A percentile compares a stretch with the other conserved stretches of the same genome.
Evolutionary conservation across 177 flowering plant species (phyloP).

Genomic region (Vitis hybrid): DNA sequence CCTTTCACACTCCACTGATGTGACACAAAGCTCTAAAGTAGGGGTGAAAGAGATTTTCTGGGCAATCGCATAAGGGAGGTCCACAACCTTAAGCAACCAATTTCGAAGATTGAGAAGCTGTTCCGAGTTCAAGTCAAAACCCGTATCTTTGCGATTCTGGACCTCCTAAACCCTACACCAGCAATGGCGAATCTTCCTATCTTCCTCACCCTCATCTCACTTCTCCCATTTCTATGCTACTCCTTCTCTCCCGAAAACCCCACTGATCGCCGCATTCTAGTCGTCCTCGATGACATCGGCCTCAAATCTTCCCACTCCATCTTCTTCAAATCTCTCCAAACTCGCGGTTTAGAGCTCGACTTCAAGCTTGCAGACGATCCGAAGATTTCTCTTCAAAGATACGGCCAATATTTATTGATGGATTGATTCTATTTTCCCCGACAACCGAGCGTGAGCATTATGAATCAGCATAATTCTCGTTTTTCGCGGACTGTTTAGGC

Average conservation of each 20-base stretch:
- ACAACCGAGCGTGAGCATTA: conserved; percentile 52
- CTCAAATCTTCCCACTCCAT: conserved; percentile 79
- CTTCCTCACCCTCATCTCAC: conserved; percentile 21
- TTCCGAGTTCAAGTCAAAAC: no score
- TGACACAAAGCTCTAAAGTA: no score
- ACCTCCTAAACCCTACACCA: no score
- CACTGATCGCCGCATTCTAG: conserved; percentile 59
- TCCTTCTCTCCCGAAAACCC: conserved; percentile 70
- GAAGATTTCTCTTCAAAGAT: conserved; percentile 66
- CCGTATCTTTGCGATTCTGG: no score
- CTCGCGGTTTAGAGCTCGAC: conserved; percentile 78
- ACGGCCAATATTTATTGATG: conserved; percentile 83
- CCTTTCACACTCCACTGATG: no score
- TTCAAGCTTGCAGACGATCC: conserved; percentile 91
- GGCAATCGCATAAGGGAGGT: no score
- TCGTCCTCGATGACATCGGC: conserved; percentile 74
- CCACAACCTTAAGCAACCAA: no score
- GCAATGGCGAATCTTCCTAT: conserved; percentile 17
- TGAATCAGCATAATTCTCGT: no score
- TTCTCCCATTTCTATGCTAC: conserved; percentile 38
- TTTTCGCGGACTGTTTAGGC: neutral
- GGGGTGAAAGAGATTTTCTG: no score
- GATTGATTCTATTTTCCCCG: conserved; percentile 71
- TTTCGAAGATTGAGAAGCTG: no score
- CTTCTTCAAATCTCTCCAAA: conserved; percentile 72